These are phyloP conservation scores for Colletotrichum sp. DNA, from an alignment of 2,329 filamentous ascomycete species.

Conservation along the genomic window DNA sequence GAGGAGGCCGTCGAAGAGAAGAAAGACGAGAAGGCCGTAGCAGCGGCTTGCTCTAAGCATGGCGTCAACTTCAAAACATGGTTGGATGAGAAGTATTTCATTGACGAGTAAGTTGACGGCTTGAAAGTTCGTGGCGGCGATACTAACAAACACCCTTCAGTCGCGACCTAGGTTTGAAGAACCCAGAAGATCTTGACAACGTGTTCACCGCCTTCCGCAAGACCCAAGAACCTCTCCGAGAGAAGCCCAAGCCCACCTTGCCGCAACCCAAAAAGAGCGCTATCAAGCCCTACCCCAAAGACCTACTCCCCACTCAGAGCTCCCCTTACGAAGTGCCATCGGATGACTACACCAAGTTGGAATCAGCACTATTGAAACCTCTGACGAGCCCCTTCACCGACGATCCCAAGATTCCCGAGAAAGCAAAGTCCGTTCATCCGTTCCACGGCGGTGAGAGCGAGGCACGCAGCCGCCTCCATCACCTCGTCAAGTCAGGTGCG, in stretches of 20 bases:
- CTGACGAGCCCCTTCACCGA: constrained; percentile 55
- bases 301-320: constrained; percentile 60
- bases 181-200: constrained; percentile 68
- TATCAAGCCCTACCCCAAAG: constrained; percentile 63
- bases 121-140: background rate
- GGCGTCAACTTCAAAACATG: constrained; percentile 68
- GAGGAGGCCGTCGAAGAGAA: constrained; percentile 75
- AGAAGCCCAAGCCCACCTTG: constrained; percentile 63
- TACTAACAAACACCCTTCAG: constrained; percentile 44
- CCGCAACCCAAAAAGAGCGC: constrained; percentile 53
- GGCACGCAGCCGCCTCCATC: constrained; percentile 62
- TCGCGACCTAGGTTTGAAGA: constrained; percentile 66
- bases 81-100: constrained; percentile 78
- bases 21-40: constrained; percentile 64
- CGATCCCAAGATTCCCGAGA: constrained; percentile 57
- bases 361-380: constrained; percentile 61
- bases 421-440: constrained; percentile 64
- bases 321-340: constrained; percentile 68
- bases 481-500: constrained; percentile 65
- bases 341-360: constrained; percentile 52
- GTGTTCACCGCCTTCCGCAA: constrained; percentile 80
- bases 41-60: constrained; percentile 54
- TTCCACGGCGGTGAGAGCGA: constrained; percentile 71
- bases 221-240: constrained; percentile 71
- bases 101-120: constrained; percentile 71